Evolutionary conservation across 2,329 filamentous ascomycete species (phyloP), one percentile per base, ranked within the genome.

Genomic region (Fusarium camptoceras): DNA sequence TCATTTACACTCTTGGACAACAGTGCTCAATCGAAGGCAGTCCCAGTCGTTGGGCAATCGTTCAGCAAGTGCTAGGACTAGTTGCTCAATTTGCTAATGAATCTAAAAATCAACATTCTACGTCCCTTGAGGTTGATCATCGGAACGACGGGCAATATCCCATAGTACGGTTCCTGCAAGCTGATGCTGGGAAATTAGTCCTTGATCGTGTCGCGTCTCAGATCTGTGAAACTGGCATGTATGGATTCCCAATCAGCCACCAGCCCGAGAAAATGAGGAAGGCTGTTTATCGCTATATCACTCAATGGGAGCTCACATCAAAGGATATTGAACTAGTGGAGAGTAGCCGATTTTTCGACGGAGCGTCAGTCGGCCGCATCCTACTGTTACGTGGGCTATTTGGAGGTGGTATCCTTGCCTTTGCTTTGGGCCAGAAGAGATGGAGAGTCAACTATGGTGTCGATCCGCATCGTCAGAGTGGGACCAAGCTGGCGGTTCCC

Each of bases 391-490:
- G 85, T 0, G 85, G 94, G 2, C 74, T 93, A 0, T 70, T 87
- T 0, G 83, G 89, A 8, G 77, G 81, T 1, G 85, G 87, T 0
- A 79, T 92, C 0, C 71, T 92, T 0, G 70, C 71, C 0, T 90
- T 89, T 85, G 83, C 5, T 73, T 92, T 0, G 86, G 76, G 78
- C 0, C 77, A 86, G 53, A 92, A 91, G 73, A 80, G 88, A 3
- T 92, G 86, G 86, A 89, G 90, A 12, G 90, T 94, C 0, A 82
- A 87, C 31, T 94, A 89, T 53, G 88, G 88, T 0, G 77, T 90
- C 0, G 84, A 89, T 66, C 83, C 86, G 0, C 47, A 65, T 0
- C 82, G 91, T 16, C 67, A 69, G 0, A 84, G 83, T 0, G 49
- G 60, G 1, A 81, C 84, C 42, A 88, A 88, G 0, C 85, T 92